A percentile compares a stretch with the other conserved stretches of the same genome.
Evolutionary conservation across 202 grass and related monocot species (phyloP).

Genomic region (Schoenoplectus tabernaemontani): DNA sequence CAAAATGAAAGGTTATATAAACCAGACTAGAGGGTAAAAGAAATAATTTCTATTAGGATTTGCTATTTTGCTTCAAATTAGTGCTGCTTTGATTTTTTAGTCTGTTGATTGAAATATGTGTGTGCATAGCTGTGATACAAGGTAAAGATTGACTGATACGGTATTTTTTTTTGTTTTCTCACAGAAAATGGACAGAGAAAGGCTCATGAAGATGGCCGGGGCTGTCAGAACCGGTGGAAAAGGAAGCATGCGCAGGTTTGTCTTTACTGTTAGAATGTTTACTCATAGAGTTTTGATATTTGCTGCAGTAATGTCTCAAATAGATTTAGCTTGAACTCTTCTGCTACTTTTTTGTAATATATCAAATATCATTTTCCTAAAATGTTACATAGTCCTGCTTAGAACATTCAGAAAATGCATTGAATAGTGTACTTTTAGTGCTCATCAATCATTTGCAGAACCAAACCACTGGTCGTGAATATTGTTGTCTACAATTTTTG

Average conservation of each 20-base stretch:
- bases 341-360: too few species aligned
- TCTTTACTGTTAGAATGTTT: not conserved
- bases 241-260: constrained; percentile 76
- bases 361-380: not conserved
- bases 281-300: not conserved
- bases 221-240: constrained; percentile 84
- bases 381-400: not conserved
- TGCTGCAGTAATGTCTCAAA: not conserved
- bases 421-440: not conserved
- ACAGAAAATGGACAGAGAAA: constrained; percentile 68
- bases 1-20: not conserved
- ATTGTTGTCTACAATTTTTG: not conserved
- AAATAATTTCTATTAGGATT: not conserved
- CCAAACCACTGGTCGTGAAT: not conserved
- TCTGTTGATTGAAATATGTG: not conserved
- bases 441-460: not conserved
- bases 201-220: constrained; percentile 79
- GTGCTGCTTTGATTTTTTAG: not conserved
- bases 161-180: not conserved
- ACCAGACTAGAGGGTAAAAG: not conserved
- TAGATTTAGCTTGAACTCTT: not conserved
- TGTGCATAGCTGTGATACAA: not conserved
- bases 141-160: not conserved
- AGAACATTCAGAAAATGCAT: not conserved
- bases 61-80: not conserved